Evolutionary conservation across 1,139 yeast species (phyloP).

Genomic region (Diutina ranongensis): DNA sequence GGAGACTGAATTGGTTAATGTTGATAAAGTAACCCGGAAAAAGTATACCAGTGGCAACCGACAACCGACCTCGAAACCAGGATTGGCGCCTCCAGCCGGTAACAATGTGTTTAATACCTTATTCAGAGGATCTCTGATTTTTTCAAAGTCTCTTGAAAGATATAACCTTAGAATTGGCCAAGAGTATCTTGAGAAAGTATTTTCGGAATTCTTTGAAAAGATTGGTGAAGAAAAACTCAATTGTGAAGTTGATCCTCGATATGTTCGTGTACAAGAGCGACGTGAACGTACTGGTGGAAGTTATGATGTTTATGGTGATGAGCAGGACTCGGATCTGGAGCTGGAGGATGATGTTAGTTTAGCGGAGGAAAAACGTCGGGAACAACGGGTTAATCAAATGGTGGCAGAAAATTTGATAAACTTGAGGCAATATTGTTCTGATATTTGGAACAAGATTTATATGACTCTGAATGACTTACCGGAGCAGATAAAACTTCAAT

Average conservation of each 20-base stretch:
- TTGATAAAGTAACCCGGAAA: constrained; percentile 35
- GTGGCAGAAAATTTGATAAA: constrained; percentile 41
- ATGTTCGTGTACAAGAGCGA: constrained; percentile 17
- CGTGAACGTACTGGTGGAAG: constrained; percentile 12
- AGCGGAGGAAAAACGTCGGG: constrained; percentile 20
- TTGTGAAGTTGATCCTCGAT: constrained; percentile 69
- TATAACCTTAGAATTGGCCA: constrained; percentile 71
- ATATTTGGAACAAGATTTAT: constrained; percentile 64
- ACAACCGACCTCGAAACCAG: background rate
- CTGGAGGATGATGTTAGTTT: background rate
- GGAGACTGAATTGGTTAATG: constrained; percentile 45
- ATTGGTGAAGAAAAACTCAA: constrained; percentile 39
- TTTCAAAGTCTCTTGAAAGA: constrained; percentile 71
- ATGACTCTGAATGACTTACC: constrained; percentile 72
- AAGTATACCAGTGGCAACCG: constrained; percentile 16
- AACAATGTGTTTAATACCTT: constrained; percentile 56
- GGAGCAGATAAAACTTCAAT: constrained; percentile 46
- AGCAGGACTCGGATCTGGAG: constrained; percentile 17
- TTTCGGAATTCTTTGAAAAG: constrained; percentile 55
- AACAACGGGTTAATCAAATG: constrained; percentile 18
- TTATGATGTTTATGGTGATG: constrained; percentile 16
- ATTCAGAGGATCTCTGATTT: constrained; percentile 75
- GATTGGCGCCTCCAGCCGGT: constrained; percentile 8
- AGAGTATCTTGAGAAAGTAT: constrained; percentile 61
- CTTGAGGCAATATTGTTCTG: constrained; percentile 44